Evolutionary conservation across 2,329 filamentous ascomycete species (phyloP), one percentile per base, ranked within the genome.

Genomic region (Coniosporium tulheliwenetii): DNA sequence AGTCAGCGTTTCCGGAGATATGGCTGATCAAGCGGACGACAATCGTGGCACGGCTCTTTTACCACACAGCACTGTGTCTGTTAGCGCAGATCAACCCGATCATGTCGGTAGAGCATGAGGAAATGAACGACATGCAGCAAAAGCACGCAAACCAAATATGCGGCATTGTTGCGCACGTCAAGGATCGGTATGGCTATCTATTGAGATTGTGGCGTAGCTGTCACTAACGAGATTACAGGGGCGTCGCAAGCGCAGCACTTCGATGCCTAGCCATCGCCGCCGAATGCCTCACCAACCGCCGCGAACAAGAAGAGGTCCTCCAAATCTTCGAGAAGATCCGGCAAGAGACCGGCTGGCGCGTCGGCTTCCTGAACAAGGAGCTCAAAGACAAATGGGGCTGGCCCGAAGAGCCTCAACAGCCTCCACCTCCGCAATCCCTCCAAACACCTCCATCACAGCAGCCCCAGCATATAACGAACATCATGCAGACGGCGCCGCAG

Each of bases 1-100:
- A 79, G 48, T 93, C 85, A 2, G 64, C 74, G 1, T 95, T 95
- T 51, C 87, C 89, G 0, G 81, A 91, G 55, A 74, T 94, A 33
- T 95, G 86, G 85, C 68, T 93, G 39, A 77, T 89, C 51, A 91
- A 91, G 59, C 75, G 83, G 42, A 73, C 83, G 3, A 83, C 85
- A 2, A 79, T 91, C 30, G 74, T 93, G 19, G 85, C 83, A 3
- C 76, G 85, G 37, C 68, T 95, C 8, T 86, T 94, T 57, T 95
- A 93, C 55, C 87, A 95, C 55, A 91, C 84, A 0, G 79, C 83
- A 15, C 80, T 89, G 62, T 81, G 83, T 47, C 64, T 95, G 30
- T 71, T 95, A 5, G 76, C 82, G 3, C 83, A 89, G 49, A 79
- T 79, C 15, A 81, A 94, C 55, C 87, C 87, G 0, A 58, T 81